These are phyloP conservation scores for Artemisia tridentata DNA, from an alignment of 129 eudicot genomes.

Conservation along the genomic window DNA sequence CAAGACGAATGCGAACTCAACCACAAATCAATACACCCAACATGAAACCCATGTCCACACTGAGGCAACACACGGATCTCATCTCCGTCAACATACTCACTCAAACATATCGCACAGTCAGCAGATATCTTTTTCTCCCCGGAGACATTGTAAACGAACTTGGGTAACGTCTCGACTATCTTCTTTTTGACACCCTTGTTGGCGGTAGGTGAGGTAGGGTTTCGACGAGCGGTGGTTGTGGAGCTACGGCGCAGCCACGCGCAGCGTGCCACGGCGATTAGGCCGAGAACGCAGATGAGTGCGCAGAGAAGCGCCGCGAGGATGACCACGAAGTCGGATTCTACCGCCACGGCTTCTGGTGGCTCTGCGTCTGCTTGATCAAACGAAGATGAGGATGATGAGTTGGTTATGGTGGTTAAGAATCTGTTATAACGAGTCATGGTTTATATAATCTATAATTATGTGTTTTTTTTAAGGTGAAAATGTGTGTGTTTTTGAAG, in stretches of 20 bases:
- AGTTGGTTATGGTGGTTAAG: too few relatives aligned
- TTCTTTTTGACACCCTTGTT: slow-evolving; percentile 64
- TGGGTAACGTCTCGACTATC: slow-evolving; percentile 48
- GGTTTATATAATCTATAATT: too few relatives aligned
- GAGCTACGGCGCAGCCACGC: slow-evolving; percentile 59
- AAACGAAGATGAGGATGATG: too few relatives aligned
- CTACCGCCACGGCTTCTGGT: slow-evolving; percentile 42
- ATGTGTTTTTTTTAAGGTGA: too few relatives aligned
- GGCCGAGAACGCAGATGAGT: slow-evolving; percentile 60
- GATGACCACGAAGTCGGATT: slow-evolving; percentile 69
- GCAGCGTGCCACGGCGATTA: slow-evolving; percentile 64
- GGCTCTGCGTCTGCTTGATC: slow-evolving; percentile 31
- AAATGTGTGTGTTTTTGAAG: too few relatives aligned
- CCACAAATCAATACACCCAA: slow-evolving; percentile 75
- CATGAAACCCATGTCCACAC: slow-evolving; percentile 83
- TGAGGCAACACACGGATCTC: slow-evolving; percentile 77
- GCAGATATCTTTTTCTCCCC: slow-evolving; percentile 16
- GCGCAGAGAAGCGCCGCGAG: slow-evolving; percentile 78
- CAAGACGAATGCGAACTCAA: slow-evolving; percentile 80
- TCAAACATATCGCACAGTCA: slow-evolving; percentile 83
- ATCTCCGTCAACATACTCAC: slow-evolving; percentile 72
- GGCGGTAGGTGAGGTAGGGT: slow-evolving; percentile 28
- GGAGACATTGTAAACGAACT: slow-evolving; percentile 27
- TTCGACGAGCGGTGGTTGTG: slow-evolving; percentile 3
- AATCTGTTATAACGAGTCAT: too few relatives aligned